Evolutionary conservation across 179 eudicot genomes (phyloP).

Genomic region (Beta lomatogona): DNA sequence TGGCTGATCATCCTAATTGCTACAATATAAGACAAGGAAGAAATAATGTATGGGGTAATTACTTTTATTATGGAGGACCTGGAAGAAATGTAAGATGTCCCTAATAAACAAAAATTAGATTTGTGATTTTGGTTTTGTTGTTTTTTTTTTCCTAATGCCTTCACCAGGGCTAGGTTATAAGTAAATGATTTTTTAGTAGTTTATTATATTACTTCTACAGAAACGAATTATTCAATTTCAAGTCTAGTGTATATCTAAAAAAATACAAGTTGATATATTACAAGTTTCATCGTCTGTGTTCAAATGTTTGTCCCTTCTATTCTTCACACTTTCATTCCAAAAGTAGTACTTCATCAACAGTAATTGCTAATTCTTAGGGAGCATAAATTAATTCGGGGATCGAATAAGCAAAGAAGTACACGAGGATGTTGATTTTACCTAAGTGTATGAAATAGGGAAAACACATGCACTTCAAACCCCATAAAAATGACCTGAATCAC

Average conservation of each 20-base stretch:
- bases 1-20: slow-evolving; percentile 93
- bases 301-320: slow-evolving; percentile 10
- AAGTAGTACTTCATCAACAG: background rate
- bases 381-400: background rate
- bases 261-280: slow-evolving; percentile 21
- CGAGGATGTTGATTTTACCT: slow-evolving; percentile 14
- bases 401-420: background rate
- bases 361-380: background rate
- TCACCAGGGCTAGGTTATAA: slow-evolving; percentile 22
- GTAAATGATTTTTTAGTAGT: slow-evolving; percentile 18
- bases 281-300: background rate
- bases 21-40: slow-evolving; percentile 79
- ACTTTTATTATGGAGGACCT: slow-evolving; percentile 95
- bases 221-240: slow-evolving; percentile 8
- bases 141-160: slow-evolving; percentile 22
- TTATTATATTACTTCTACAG: slow-evolving; percentile 17
- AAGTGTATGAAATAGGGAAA: slow-evolving; percentile 8
- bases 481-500: background rate
- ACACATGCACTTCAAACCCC: slow-evolving; percentile 7
- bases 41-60: slow-evolving; percentile 83
- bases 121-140: background rate
- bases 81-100: slow-evolving; percentile 81
- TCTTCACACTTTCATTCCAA: background rate
- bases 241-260: slow-evolving; percentile 28
- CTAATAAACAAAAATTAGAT: slow-evolving; percentile 21